Evolutionary conservation across 257 asterid genomes (phyloP), one percentile per base, ranked within the genome.

Genomic region (Solanum sejunctum): DNA sequence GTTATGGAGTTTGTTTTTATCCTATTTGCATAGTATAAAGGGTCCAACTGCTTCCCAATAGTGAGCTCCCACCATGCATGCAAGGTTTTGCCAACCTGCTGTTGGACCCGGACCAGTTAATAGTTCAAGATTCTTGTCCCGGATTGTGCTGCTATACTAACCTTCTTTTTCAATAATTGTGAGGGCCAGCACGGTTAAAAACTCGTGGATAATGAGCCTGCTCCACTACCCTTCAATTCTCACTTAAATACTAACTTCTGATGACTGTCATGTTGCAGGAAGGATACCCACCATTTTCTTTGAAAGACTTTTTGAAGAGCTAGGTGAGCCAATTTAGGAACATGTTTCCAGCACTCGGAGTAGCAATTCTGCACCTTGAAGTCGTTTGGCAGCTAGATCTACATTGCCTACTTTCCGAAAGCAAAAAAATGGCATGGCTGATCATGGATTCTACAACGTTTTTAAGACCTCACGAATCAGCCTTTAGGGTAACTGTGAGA

Each of bases 281-380:
- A 52, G 96, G 87, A 69, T 89, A 88, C 60, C 91, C 89, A 41
- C 88, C 88, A 6, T 95, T 96, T 88, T 90, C 95, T 52, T 87
- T 96, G 83, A 89, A 91, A 88, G 99, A 95, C 83, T 95, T 92
- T 61, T 89, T 96, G 83, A 91, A 91, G 90, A 87, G 92, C 91
- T 93, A 93, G 87, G 81, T 55, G 55, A 47, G 8, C 39, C 71
- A 80, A 56, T 78, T 52, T 28, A 16, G 4, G 64, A 56, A 26
- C 64, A 52, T 26, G 47, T 16, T 78, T 56, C 80, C 73, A 51
- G 72, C 82, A 13, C 21, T 39, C 41, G 60, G 23, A 36, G 86
- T 55, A 67, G 80, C 81, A 28, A 39, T 9, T 43, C 71, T 21
- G 71, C 36, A 11, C 12, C 52, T 56, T 84, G 72, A 84, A 21